Conservation (phyloP, 176 grass and related monocot genomes). For the Poa pratensis region DNA sequence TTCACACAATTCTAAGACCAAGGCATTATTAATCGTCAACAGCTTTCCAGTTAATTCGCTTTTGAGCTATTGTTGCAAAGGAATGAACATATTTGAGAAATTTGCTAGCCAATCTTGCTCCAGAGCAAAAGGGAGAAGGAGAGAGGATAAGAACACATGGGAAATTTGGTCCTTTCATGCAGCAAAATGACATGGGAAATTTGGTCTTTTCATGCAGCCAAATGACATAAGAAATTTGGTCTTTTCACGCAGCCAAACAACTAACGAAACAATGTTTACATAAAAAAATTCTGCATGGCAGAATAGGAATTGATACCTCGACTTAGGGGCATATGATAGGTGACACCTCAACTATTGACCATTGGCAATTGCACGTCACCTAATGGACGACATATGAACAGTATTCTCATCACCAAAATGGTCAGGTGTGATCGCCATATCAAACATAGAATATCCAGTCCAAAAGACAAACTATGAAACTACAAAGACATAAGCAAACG, state of each 20-base stretch:
- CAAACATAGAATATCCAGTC: neutral
- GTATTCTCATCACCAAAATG: neutral
- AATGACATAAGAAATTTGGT: too few relatives aligned
- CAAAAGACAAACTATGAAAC: constrained; percentile 3
- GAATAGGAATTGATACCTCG: neutral
- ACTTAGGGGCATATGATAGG: constrained; percentile 8
- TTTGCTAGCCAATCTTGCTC: neutral
- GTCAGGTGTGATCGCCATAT: neutral
- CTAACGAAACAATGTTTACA: neutral
- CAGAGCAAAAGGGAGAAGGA: neutral
- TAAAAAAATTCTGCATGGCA: neutral
- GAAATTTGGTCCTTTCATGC: neutral
- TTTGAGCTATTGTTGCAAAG: constrained; percentile 2
- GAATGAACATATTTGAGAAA: neutral
- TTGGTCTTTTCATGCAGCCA: neutral
- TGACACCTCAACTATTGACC: neutral
- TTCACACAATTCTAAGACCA: neutral
- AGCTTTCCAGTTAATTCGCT: neutral
- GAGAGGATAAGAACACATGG: neutral
- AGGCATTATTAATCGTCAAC: neutral
- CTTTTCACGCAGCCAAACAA: too few relatives aligned
- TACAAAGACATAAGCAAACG: neutral
- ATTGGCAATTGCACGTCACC: neutral
- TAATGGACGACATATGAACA: neutral
- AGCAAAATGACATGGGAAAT: neutral